A percentile compares a stretch with the other conserved stretches of the same genome.
phyloP scores from a whole-genome alignment of 148 eudicot genomes.

The Silene conica region DNA sequence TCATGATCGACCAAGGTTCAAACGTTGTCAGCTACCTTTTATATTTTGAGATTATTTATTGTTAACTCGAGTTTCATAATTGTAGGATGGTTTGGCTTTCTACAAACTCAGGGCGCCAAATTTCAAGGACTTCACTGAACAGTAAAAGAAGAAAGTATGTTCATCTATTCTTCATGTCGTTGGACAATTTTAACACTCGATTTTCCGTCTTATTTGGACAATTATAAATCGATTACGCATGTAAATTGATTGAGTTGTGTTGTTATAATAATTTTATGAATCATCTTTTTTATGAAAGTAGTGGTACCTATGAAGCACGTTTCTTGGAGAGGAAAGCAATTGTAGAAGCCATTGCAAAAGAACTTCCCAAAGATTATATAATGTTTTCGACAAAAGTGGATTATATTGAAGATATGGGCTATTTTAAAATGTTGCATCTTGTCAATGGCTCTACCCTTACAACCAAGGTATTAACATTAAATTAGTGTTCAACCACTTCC shows the following conservation, averaged over 20 bases:
- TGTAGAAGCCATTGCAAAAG: conserved; percentile 35
- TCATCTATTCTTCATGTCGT: neutral
- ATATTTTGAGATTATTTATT: no score
- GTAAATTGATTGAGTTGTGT: neutral
- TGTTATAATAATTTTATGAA: neutral
- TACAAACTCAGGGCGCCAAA: neutral
- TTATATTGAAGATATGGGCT: conserved; percentile 31
- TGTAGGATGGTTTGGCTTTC: conserved; percentile 5
- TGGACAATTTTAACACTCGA: neutral
- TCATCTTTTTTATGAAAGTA: neutral
- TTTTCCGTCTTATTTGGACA: neutral
- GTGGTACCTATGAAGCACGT: conserved; percentile 3
- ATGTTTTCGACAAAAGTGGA: conserved; percentile 46
- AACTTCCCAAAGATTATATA: conserved; percentile 41
- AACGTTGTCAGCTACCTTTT: no score
- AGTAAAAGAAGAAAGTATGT: neutral
- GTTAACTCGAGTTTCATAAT: neutral
- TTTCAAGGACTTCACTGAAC: neutral
- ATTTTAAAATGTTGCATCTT: conserved; percentile 41
- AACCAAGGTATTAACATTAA: conserved; percentile 21
- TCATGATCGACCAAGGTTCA: no score
- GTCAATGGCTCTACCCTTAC: conserved; percentile 42
- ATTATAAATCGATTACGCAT: no score
- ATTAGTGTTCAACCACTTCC: no score
- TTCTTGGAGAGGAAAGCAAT: conserved; percentile 9